Base-by-base conservation (phyloP, 163 green algal species). In the Scenedesmus sp. region DNA sequence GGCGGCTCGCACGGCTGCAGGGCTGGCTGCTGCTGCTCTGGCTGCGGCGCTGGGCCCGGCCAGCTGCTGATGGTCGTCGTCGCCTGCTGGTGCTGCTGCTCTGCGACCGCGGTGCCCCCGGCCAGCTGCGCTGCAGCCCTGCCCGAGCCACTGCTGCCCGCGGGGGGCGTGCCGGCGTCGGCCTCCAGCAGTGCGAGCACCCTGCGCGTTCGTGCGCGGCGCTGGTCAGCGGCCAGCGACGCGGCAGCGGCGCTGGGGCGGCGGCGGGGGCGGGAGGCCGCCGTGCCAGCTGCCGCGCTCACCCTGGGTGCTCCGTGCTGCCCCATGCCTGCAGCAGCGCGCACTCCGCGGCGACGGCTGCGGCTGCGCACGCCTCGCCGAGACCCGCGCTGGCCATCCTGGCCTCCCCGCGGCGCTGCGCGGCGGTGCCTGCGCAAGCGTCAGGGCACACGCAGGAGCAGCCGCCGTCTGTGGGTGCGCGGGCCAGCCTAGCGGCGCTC, bases 251-350 rank as follows among this genome's bases (percentile, higher is more conserved):
- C 58, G 7, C 58, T 42, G 22, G 22, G n/a, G 17, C 18, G n/a
- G 65, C 47, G 15, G 10, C 4, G 29, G 33, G 45, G 13, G 15
- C 50, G 63, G 24, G 29, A 63, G 29, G 29, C 18, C 29, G 28
- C 60, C 29, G 28, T 39, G n/a, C 15, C 3, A 9, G 0, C 42
- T 2, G 17, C 39, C 20, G 26, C 22, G 33, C 67, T 24, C n/a
- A 77, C 67, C 67, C 42, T 9, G 51, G 42, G 10, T 77, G 31
- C 36, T 77, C 67, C 29, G 42, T 51, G 20, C 67, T 77, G 33
- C 67, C 51, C 67, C 67, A 77, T 47, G 34, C 51, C 26, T 51
- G 2, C 51, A 77, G 51, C 20, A 66, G 67, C 1, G 51, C 11
- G 28, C 56, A 44, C 39, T 28, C 56, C 39, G 56, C 56, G 39